phyloP scores from a whole-genome alignment of 2,329 filamentous ascomycete genomes.

The Penicillium sp. region DNA sequence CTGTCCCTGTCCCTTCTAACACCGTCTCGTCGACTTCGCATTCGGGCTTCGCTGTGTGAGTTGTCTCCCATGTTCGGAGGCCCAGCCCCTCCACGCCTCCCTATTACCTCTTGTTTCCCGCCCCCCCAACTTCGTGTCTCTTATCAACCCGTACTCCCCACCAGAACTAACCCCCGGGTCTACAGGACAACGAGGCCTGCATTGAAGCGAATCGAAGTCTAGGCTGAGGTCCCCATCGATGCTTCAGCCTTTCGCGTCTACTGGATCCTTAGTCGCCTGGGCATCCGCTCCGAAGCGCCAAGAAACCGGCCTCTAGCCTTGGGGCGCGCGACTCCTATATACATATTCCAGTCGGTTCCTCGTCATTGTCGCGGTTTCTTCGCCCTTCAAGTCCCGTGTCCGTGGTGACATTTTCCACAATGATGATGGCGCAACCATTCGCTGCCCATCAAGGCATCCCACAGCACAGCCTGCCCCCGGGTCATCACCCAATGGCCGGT shows the following conservation, averaged over 20 bases:
- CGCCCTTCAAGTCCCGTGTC: slow-evolving; percentile 26
- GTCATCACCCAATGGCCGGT: slow-evolving; percentile 61
- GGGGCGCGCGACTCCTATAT: slow-evolving; percentile 26
- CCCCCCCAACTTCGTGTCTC: slow-evolving; percentile 10
- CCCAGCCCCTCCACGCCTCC: slow-evolving; percentile 38
- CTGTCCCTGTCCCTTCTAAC: slow-evolving; percentile 5
- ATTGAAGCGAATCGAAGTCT: slow-evolving; percentile 27
- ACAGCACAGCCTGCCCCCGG: slow-evolving; percentile 58
- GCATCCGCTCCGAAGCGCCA: slow-evolving; percentile 35
- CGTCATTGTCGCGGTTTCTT: slow-evolving; percentile 19
- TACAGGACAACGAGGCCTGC: slow-evolving; percentile 17
- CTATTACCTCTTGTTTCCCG: slow-evolving; percentile 21
- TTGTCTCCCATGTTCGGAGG: not conserved
- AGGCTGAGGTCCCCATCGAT: slow-evolving; percentile 32
- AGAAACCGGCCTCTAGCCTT: slow-evolving; percentile 31
- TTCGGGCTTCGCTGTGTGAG: slow-evolving; percentile 7
- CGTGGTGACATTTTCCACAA: slow-evolving; percentile 44
- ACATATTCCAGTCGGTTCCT: slow-evolving; percentile 8
- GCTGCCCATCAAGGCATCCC: slow-evolving; percentile 60
- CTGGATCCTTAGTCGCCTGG: slow-evolving; percentile 34
- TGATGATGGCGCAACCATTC: slow-evolving; percentile 56
- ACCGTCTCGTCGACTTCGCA: slow-evolving; percentile 6
- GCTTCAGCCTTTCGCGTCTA: slow-evolving; percentile 30
- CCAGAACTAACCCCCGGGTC: slow-evolving; percentile 7
- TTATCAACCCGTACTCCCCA: slow-evolving; percentile 11